Conservation (phyloP, 2,329 filamentous ascomycete genomes). For the Aspergillus fumigatiaffinis region DNA sequence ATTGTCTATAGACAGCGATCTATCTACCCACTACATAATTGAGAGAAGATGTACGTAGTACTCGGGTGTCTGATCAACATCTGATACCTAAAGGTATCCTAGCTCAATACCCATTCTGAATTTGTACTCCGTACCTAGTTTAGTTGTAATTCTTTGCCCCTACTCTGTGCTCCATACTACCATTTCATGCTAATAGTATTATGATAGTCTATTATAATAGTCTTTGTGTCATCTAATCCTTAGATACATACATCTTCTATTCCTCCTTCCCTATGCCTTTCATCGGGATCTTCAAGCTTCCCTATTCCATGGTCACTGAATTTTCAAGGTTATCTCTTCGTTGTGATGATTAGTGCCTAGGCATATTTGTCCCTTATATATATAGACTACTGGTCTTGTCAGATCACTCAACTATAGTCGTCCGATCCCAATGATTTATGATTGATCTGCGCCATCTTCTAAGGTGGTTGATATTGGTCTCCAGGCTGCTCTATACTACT, state of each 20-base stretch:
- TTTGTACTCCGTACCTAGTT: neutral
- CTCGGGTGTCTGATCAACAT: neutral
- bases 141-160: neutral
- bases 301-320: neutral
- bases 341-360: neutral
- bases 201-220: neutral
- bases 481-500: neutral
- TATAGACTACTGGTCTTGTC: neutral
- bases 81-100: neutral
- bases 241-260: neutral
- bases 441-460: neutral
- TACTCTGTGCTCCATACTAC: neutral
- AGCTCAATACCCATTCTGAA: neutral
- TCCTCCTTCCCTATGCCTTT: neutral
- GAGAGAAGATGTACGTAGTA: neutral
- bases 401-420: neutral
- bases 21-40: neutral
- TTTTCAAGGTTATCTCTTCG: neutral
- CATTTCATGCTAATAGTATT: no score
- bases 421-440: neutral
- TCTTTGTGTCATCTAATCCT: neutral
- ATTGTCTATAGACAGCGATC: neutral
- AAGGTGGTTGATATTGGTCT: neutral
- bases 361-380: neutral
- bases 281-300: neutral